Evolutionary conservation across 805 yeast species (phyloP), one percentile per base, ranked within the genome.

Genomic region (Pachysolen tannophilus): DNA sequence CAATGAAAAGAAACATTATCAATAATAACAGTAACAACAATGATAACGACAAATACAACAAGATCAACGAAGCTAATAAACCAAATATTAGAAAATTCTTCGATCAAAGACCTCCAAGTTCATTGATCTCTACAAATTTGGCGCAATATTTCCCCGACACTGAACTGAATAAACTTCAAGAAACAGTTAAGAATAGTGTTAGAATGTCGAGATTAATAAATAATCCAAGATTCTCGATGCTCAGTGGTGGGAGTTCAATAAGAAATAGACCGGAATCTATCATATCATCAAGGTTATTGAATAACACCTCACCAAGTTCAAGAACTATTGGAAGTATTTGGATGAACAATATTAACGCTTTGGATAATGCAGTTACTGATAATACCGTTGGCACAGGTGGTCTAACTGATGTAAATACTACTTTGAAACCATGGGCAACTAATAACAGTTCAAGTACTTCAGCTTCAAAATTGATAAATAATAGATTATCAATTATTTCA

Each of bases 71-170:
- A 43, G 23, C 33, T 39, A 29, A 39, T 41, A 34, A 32, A 5
- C 27, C 31, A 45, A 28, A 41, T 2, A 41, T 69, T 46, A 63
- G 73, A 38, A 66, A 62, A 37, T 69, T 83, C 40, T 79, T 80
- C 55, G 94, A 94, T 17, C 95, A 85, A 55, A 68, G 98, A 49
- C 98, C 98, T 6, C 88, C 97, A 1, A 79, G 92, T 40, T 94
- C 86, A 51, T 70, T 88, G 46, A 92, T 90, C 41, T 84, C 97
- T 2, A 78, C 88, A 2, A 86, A 90, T 50, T 62, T 90, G 43
- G 80, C 87, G 2, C 95, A 88, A 43, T 90, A 84, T 55, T 92
- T 92, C 65, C 98, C 98, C 0, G 81, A 78, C 26, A 78, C 94
- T 0, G 78, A 75, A 17, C 72, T 76, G 34, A 66, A 70, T 30